Conservation (phyloP, 352 stramenopile species). For the Phytophthora pini region DNA sequence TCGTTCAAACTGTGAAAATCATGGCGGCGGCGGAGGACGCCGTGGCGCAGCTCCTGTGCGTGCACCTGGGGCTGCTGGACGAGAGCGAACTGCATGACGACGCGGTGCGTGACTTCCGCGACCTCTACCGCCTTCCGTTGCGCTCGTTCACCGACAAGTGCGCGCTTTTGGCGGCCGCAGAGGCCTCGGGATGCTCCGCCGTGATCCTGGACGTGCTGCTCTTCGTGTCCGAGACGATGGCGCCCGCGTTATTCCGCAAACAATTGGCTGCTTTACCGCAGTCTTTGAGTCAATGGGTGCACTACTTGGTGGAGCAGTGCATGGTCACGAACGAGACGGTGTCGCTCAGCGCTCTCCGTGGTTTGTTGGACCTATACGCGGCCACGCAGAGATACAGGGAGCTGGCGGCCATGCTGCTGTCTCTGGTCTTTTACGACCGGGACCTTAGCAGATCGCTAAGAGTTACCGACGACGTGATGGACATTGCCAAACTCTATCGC, state of each 20-base stretch:
- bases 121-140: conserved; percentile 59
- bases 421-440: conserved; percentile 54
- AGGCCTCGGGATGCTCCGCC: conserved; percentile 53
- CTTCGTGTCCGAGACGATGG: conserved; percentile 83
- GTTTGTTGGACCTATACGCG: conserved; percentile 52
- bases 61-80: conserved; percentile 79
- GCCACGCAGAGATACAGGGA: conserved; percentile 57
- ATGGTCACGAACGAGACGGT: conserved; percentile 57
- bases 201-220: conserved; percentile 80
- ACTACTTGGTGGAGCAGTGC: conserved; percentile 68
- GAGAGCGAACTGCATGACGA: conserved; percentile 8
- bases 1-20: conserved; percentile 10
- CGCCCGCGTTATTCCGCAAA: conserved; percentile 50
- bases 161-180: conserved; percentile 54
- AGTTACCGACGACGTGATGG: conserved; percentile 58
- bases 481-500: conserved; percentile 54
- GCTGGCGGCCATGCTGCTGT: conserved; percentile 62
- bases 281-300: conserved; percentile 68
- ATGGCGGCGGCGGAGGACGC: conserved; percentile 49
- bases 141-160: conserved; percentile 50
- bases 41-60: conserved; percentile 82
- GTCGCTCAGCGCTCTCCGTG: conserved; percentile 52
- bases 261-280: conserved; percentile 50
- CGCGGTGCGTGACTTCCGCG: conserved; percentile 51
- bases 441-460: conserved; percentile 40